These are phyloP conservation scores for Viola pubescens DNA, from an alignment of 441 rosid genomes.

Conservation along the genomic window DNA sequence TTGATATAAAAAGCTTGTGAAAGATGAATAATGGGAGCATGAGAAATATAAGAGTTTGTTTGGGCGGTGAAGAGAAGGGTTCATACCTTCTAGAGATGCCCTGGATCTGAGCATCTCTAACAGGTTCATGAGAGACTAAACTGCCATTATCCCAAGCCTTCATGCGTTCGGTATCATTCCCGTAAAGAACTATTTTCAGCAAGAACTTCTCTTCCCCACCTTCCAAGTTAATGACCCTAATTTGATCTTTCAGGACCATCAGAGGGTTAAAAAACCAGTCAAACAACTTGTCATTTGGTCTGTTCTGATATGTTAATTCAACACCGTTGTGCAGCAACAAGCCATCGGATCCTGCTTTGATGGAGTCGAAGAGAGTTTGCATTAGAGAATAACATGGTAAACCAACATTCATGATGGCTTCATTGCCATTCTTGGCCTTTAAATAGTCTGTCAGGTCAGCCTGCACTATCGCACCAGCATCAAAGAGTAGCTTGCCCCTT, in stretches of 20 bases:
- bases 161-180: slow-evolving; percentile 36
- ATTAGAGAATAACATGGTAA: slow-evolving; percentile 57
- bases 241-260: slow-evolving; percentile 70
- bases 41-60: neutral
- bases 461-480: slow-evolving; percentile 38
- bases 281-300: slow-evolving; percentile 60
- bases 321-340: slow-evolving; percentile 47
- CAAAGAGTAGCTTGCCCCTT: slow-evolving; percentile 59
- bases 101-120: slow-evolving; percentile 69
- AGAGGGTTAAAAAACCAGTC: slow-evolving; percentile 82
- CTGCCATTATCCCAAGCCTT: slow-evolving; percentile 55
- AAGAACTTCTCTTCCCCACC: slow-evolving; percentile 54
- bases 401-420: slow-evolving; percentile 48
- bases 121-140: slow-evolving; percentile 38
- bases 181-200: slow-evolving; percentile 54
- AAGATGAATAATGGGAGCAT: neutral
- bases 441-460: slow-evolving; percentile 46
- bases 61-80: neutral
- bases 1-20: neutral
- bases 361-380: slow-evolving; percentile 48
- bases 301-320: slow-evolving; percentile 55
- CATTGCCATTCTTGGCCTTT: slow-evolving; percentile 41
- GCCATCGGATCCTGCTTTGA: slow-evolving; percentile 53
- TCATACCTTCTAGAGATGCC: slow-evolving; percentile 80
- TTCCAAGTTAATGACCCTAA: slow-evolving; percentile 42